Conservation (phyloP, 352 stramenopile species). For the Phytophthora pluvialis region DNA sequence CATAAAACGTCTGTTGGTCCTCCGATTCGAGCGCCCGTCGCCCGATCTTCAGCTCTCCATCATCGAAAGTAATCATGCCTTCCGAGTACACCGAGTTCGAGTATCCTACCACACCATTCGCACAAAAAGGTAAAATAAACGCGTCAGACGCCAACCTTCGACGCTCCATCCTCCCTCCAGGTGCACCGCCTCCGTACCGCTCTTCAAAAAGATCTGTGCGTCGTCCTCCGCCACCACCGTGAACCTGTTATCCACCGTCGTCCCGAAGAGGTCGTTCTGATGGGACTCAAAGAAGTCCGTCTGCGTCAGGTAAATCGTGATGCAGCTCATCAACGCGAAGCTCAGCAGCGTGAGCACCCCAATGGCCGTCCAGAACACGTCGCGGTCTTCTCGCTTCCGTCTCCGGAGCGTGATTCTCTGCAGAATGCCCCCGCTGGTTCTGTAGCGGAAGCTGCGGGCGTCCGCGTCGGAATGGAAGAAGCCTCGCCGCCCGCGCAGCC, state of each 20-base stretch:
- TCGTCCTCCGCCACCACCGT: constrained; percentile 78
- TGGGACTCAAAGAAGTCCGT: constrained; percentile 86
- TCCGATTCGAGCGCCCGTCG: constrained; percentile 53
- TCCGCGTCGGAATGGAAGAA: constrained; percentile 60
- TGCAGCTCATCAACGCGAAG: constrained; percentile 62
- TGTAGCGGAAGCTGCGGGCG: constrained; percentile 34
- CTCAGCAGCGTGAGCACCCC: constrained; percentile 73
- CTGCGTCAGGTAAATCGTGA: constrained; percentile 77
- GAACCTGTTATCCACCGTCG: constrained; percentile 83
- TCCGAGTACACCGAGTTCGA: constrained; percentile 76
- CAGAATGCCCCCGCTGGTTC: constrained; percentile 48
- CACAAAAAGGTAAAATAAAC: too few species aligned
- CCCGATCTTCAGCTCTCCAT: constrained; percentile 68
- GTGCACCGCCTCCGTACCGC: constrained; percentile 37
- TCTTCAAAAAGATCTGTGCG: constrained; percentile 85
- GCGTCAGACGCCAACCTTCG: background rate
- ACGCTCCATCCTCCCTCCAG: background rate
- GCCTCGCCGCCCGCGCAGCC: constrained; percentile 44
- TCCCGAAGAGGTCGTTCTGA: constrained; percentile 82
- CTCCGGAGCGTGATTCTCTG: constrained; percentile 66
- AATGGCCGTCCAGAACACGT: constrained; percentile 80
- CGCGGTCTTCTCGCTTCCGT: constrained; percentile 55
- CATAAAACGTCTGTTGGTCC: constrained; percentile 71
- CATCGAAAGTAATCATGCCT: constrained; percentile 72
- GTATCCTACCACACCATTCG: constrained; percentile 60